These are phyloP conservation scores for Ceratocystis ficicola DNA, from an alignment of 2,329 filamentous ascomycete species.

Conservation along the genomic window DNA sequence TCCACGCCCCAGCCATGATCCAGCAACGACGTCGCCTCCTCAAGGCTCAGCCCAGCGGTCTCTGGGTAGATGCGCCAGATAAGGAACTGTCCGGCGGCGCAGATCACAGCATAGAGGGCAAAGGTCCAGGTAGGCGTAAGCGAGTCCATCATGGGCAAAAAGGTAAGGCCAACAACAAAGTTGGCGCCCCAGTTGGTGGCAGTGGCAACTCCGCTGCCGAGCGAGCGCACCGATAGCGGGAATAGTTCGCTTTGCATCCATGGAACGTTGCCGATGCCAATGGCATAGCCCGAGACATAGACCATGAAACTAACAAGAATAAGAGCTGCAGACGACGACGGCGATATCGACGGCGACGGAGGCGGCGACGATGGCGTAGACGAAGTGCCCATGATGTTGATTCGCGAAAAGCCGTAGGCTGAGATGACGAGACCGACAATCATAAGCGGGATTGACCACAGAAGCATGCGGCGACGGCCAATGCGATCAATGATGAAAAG, in stretches of 20 bases:
- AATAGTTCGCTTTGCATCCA: conserved; percentile 97
- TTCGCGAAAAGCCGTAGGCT: conserved; percentile 56
- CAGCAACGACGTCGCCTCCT: conserved; percentile 63
- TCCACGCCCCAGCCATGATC: conserved; percentile 60
- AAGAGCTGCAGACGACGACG: conserved; percentile 35
- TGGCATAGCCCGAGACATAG: conserved; percentile 75
- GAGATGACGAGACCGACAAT: conserved; percentile 57
- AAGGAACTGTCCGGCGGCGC: conserved; percentile 51
- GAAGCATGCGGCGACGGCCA: conserved; percentile 65
- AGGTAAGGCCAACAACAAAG: conserved; percentile 73
- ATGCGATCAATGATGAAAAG: conserved; percentile 67
- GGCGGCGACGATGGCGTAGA: neutral
- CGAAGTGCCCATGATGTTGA: conserved; percentile 35
- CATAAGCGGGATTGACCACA: conserved; percentile 81
- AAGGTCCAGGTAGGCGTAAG: conserved; percentile 69
- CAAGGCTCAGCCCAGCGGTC: conserved; percentile 67
- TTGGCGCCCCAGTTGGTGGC: conserved; percentile 82
- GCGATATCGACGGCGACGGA: conserved; percentile 5
- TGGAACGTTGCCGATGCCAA: conserved; percentile 81
- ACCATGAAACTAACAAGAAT: conserved; percentile 66
- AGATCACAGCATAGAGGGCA: conserved; percentile 62
- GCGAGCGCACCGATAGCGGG: conserved; percentile 57
- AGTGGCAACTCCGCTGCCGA: conserved; percentile 62
- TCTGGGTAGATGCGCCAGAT: conserved; percentile 75
- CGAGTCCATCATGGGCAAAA: conserved; percentile 72